These are phyloP conservation scores for Cryptococcus depauperatus DNA, from an alignment of 1,284 basidiomycete species.

Conservation along the genomic window DNA sequence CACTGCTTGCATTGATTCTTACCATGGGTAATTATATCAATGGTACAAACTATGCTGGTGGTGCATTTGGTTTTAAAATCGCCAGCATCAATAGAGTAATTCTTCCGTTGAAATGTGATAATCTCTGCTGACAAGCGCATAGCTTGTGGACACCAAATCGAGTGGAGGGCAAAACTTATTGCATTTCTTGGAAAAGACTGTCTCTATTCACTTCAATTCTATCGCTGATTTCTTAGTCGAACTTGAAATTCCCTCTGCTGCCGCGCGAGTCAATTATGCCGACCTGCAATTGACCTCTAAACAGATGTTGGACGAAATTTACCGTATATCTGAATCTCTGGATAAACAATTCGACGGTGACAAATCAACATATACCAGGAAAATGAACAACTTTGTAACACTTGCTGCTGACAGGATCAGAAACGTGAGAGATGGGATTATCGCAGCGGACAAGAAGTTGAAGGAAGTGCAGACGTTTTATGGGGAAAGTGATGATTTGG, in stretches of 20 bases:
- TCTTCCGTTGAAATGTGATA: neutral
- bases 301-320: constrained; percentile 69
- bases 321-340: constrained; percentile 67
- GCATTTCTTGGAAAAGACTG: constrained; percentile 87
- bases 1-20: constrained; percentile 67
- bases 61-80: constrained; percentile 93
- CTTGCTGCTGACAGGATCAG: constrained; percentile 65
- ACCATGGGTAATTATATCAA: constrained; percentile 98
- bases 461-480: constrained; percentile 77
- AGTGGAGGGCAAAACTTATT: constrained; percentile 84
- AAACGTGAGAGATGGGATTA: constrained; percentile 74
- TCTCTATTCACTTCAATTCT: constrained; percentile 76
- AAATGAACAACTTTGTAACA: constrained; percentile 81
- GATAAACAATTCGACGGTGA: constrained; percentile 65
- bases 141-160: constrained; percentile 97
- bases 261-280: constrained; percentile 56
- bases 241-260: constrained; percentile 79
- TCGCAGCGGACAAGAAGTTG: constrained; percentile 70
- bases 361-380: constrained; percentile 67
- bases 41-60: constrained; percentile 90
- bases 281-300: constrained; percentile 42
- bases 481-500: constrained; percentile 74
- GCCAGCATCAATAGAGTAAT: constrained; percentile 92
- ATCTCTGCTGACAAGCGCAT: neutral
- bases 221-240: constrained; percentile 87